Conservation (phyloP, 495 filamentous ascomycete species). For the Hypoxylon rickii region DNA sequence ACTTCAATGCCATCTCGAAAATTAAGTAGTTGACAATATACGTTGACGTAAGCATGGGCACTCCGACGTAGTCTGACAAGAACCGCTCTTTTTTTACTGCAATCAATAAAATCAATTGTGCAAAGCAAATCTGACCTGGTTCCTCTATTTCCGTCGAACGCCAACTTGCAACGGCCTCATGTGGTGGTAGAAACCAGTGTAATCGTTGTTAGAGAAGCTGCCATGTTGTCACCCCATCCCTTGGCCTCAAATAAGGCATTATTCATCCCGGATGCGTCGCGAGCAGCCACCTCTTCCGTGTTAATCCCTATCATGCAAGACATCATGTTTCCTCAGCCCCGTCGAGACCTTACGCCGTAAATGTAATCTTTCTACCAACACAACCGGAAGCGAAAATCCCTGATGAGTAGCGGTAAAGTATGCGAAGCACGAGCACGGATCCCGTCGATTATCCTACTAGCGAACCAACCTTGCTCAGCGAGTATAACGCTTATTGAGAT, state of each 20-base stretch:
- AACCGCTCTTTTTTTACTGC: conserved; percentile 12
- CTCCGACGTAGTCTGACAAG: background rate
- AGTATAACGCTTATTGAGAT: conserved; percentile 75
- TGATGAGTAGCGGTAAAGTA: conserved; percentile 5
- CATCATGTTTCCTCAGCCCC: conserved; percentile 24
- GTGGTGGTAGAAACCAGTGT: conserved; percentile 9
- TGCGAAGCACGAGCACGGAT: conserved; percentile 13
- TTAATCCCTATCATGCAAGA: conserved; percentile 33
- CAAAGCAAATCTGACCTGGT: conserved; percentile 28
- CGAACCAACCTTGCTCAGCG: background rate
- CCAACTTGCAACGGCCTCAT: conserved; percentile 24
- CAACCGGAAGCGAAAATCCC: conserved; percentile 1
- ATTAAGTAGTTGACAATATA: no score
- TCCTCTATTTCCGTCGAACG: conserved; percentile 36
- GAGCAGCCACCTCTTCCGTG: conserved; percentile 18
- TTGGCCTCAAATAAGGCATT: conserved; percentile 9
- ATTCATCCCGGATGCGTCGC: conserved; percentile 19
- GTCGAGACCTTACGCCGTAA: conserved; percentile 36
- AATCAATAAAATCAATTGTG: conserved; percentile 23
- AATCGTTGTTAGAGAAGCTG: conserved; percentile 16
- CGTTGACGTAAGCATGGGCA: background rate
- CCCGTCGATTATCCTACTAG: background rate
- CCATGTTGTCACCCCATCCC: conserved; percentile 11
- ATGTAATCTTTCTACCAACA: conserved; percentile 21
- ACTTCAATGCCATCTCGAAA: no score